A percentile compares a stretch with the other conserved stretches of the same genome.
Conservation (phyloP, 2,329 filamentous ascomycete genomes). For the Dothistroma septosporum region DNA sequence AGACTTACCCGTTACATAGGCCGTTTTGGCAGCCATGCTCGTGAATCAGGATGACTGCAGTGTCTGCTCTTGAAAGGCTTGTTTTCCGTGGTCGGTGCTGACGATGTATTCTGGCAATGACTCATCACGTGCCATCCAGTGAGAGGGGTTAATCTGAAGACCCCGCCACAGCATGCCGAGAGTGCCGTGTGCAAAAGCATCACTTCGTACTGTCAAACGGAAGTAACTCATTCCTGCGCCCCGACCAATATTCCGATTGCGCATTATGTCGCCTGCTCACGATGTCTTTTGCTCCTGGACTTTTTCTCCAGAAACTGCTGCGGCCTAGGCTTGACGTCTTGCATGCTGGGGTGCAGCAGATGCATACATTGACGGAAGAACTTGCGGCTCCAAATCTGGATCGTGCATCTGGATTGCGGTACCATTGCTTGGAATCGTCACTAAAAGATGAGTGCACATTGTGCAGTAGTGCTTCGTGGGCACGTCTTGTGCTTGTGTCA, state of each 20-base stretch:
- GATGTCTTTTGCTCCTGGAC: neutral
- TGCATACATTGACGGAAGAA: neutral
- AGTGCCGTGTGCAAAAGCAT: neutral
- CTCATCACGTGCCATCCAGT: neutral
- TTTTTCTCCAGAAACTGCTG: neutral
- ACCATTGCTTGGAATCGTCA: neutral
- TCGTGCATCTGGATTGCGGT: neutral
- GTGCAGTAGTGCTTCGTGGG: slow-evolving; percentile 3
- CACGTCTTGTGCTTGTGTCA: neutral
- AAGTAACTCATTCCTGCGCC: too few relatives aligned
- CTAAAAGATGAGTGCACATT: neutral
- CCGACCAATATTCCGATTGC: neutral
- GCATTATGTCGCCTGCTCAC: neutral
- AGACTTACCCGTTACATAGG: slow-evolving; percentile 7
- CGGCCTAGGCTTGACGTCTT: neutral
- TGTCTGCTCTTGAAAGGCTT: neutral
- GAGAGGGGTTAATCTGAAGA: neutral
- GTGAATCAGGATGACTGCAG: neutral
- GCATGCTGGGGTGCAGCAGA: neutral
- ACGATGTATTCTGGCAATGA: neutral
- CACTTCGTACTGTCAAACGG: neutral
- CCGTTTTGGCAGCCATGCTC: slow-evolving; percentile 1
- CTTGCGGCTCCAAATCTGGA: neutral
- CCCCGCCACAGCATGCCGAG: neutral
- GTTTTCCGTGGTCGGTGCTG: neutral